These are phyloP conservation scores for Pyrus hybrid DNA, from an alignment of 331 rosid species.

Conservation along the genomic window DNA sequence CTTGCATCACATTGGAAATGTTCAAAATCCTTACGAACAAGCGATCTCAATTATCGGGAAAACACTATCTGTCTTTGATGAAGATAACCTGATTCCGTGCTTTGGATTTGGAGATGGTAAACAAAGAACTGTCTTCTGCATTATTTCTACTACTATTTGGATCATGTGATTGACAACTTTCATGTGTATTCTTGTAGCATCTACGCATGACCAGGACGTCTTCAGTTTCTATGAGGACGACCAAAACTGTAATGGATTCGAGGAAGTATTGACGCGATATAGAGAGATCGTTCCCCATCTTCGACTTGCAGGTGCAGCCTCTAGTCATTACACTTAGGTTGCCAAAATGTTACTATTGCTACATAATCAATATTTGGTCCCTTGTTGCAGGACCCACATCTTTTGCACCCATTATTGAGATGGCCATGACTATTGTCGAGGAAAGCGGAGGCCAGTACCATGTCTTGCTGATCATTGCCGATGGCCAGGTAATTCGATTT, in stretches of 20 bases:
- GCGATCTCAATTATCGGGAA: slow-evolving; percentile 89
- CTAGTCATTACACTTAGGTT: neutral
- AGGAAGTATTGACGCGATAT: slow-evolving; percentile 70
- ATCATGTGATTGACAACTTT: neutral
- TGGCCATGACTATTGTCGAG: slow-evolving; percentile 85
- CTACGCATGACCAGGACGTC: slow-evolving; percentile 82
- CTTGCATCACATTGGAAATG: slow-evolving; percentile 64
- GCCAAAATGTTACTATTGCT: too few species aligned
- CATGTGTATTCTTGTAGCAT: slow-evolving; percentile 36
- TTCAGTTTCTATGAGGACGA: slow-evolving; percentile 69
- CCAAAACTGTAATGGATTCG: slow-evolving; percentile 67
- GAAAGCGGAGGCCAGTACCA: slow-evolving; percentile 89
- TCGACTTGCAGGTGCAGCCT: slow-evolving; percentile 60
- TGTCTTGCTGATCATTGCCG: slow-evolving; percentile 83
- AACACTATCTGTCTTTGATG: slow-evolving; percentile 73
- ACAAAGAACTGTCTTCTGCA: neutral
- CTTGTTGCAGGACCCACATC: slow-evolving; percentile 77
- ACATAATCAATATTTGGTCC: neutral
- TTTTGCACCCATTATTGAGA: slow-evolving; percentile 86
- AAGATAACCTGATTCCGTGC: slow-evolving; percentile 90
- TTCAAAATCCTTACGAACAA: slow-evolving; percentile 71
- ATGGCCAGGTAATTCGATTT: slow-evolving; percentile 64
- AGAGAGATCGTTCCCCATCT: slow-evolving; percentile 69
- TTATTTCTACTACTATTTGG: neutral
- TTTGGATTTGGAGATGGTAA: slow-evolving; percentile 96